Base-by-base conservation (phyloP, 768 basidiomycete genomes). In the Cyclocybe aegerita region DNA sequence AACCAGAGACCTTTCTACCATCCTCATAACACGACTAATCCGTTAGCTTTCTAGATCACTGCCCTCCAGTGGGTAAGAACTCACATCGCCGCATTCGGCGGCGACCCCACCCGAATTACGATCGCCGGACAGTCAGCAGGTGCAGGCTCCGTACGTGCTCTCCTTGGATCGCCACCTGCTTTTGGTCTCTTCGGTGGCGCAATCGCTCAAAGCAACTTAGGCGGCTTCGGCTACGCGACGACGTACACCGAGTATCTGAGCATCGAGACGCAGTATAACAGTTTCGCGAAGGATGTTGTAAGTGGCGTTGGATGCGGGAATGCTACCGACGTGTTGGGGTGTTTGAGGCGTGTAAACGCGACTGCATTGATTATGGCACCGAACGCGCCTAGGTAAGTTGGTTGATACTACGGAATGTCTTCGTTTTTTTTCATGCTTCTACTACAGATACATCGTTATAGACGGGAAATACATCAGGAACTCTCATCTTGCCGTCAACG, bases 71-170 rank as follows among this genome's bases (percentile, higher is more conserved):
- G 73, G 73, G 76, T 83, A 0, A 73, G 77, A 23, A 60, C 71
- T 33, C 71, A 84, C 42, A 82, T 84, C 51, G 61, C 65, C 1
- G 69, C 73, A n/a, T 85, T 85, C 53, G 81, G 81, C 34, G 82
- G 83, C 0, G 82, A 83, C 63, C 76, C 77, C 1, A 60, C 62
- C 7, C 70, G 70, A 1, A 73, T 85, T 41, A 80, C 78, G 3
- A 76, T 83, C 16, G 73, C 74, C 51, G 82, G 82, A 1, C 74
- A 85, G 59, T 79, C 76, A 5, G 80, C 80, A 9, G 81, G 80
- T 29, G 79, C 74, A 8, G 72, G 68, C 34, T 70, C 75, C 5
- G 74, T 78, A 0, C 67, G 72, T 14, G 67, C 69, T 1, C 58
- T 73, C 0, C 65, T 76, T 31, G 68, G 63, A 6, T 65, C 70